Base-by-base conservation (phyloP, 2,329 filamentous ascomycete genomes). In the Fusarium globosum region DNA sequence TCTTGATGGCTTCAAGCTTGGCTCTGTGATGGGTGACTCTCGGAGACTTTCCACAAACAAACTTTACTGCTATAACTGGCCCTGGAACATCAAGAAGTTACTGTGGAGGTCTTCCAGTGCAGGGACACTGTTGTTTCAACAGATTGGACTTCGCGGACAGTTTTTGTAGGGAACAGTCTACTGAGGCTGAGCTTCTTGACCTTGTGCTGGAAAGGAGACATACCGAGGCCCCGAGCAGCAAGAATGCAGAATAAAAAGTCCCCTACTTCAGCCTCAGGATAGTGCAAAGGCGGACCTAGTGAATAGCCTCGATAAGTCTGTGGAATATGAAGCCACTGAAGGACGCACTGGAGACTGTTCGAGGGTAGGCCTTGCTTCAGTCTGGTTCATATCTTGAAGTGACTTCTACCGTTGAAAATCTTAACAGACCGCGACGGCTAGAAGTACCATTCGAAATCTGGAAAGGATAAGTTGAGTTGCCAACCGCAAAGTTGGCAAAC, bases 211-310 rank as follows among this genome's bases (percentile, higher is more conserved):
- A 15, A 21, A 4, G 45, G 45, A 21, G 45, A 30, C 20, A 21
- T 7, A 3, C 30, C 4, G 20, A 28, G 14, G 6, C 13, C 4
- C 6, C 4, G 20, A 28, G 26, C 13, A 21, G 4, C 9, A 30
- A 4, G 6, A 30, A 21, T 30, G 4, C 2, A 21, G 45, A 30
- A 26, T 4, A 8, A 7, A 0, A 26, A 6, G 13, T 48, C n/a
- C 7, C 4, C 4, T 11, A 8, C 6, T 48, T 11, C 3, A 16
- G 2, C 45, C 7, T 5, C 4, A 6, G 21, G 26, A 10, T 7
- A n/a, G 26, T 16, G 2, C 10, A 20, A n/a, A 48, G 14, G 14
- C 4, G 26, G 10, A n/a, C 2, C 26, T n/a, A 2, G 14, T 20
- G 8, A 11, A 9, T 7, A 21, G 18, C 14, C 4, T 16, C n/a